Evolutionary conservation across 352 stramenopile genomes (phyloP), one percentile per base, ranked within the genome.

Genomic region (Pythium vanterpoolii): DNA sequence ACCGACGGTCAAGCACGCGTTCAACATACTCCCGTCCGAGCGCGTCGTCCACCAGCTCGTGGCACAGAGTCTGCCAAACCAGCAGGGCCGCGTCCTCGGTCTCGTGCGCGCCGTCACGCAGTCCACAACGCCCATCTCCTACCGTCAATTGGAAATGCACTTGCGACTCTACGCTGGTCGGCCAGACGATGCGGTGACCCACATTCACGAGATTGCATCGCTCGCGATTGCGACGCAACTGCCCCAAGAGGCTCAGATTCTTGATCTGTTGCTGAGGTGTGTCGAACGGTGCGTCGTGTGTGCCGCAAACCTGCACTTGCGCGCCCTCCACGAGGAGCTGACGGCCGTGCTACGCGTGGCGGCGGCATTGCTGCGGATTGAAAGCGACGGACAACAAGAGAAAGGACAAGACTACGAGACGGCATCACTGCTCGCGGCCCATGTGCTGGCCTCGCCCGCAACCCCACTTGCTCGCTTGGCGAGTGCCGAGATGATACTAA

Each of bases 111-210:
- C 75, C 1, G 57, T 92, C 16, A 53, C 53, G 21, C 56, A 60
- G n/a, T 88, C 83, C 19, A 69, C 54, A 2, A 87, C 81, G 13
- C 77, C 79, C 1, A 77, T 94, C 28, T 83, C 84, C 38, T 87
- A 79, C 59, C 78, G 80, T 2, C 81, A 91, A 55, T 58, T 94
- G 28, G 78, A 94, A 30, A 82, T 83, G 77, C 79, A 92, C 47
- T 55, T 92, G 47, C 82, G 81, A 18, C 64, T 74, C 23, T 92
- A 86, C 59, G 80, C 72, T 1, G 84, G 81, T 1, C 77, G 84
- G 0, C 84, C 84, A 0, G 79, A 91, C 46, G 82, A 91, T 28
- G 84, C 84, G 1, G 66, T 87, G 11, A 66, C 68, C 14, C 69
- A 80, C 40, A 71, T 88, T 27, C 36, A 55, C 10, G 80, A 90